These are phyloP conservation scores for Flaveria robusta DNA, from an alignment of 129 eudicot species.

Conservation along the genomic window DNA sequence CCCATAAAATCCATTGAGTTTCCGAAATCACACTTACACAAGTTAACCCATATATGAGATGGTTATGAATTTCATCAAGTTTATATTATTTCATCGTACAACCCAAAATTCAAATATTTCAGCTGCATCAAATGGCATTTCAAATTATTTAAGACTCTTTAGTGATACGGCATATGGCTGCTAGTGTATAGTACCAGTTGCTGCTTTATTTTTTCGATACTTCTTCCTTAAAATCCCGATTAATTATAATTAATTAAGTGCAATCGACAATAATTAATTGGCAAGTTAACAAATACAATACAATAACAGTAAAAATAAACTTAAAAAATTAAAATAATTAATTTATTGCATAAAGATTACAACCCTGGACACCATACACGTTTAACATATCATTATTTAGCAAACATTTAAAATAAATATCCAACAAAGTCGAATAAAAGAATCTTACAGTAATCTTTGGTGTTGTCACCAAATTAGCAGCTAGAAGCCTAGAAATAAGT, in stretches of 20 bases:
- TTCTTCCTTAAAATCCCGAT: too few species aligned
- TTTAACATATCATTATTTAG: neutral
- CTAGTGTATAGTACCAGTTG: too few species aligned
- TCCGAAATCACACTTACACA: too few species aligned
- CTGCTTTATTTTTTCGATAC: too few species aligned
- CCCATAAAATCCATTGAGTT: too few species aligned
- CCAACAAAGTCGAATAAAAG: conserved; percentile 7
- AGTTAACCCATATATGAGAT: too few species aligned
- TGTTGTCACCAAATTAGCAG: neutral
- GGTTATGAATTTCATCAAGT: neutral
- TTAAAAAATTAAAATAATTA: neutral
- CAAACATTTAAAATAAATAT: neutral
- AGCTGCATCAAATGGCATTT: neutral
- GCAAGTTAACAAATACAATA: neutral
- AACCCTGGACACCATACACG: conserved; percentile 2
- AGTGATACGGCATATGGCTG: neutral
- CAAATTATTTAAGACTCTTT: neutral
- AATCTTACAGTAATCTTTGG: conserved; percentile 1
- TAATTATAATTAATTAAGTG: too few species aligned
- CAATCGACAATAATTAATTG: too few species aligned
- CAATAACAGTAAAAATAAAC: neutral
- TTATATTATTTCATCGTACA: conserved; percentile 1
- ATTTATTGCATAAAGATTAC: neutral
- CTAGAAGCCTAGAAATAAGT: neutral
- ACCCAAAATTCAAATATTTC: neutral